Evolutionary conservation across 2,329 filamentous ascomycete genomes (phyloP).

Genomic region (Graphilbum sp.): DNA sequence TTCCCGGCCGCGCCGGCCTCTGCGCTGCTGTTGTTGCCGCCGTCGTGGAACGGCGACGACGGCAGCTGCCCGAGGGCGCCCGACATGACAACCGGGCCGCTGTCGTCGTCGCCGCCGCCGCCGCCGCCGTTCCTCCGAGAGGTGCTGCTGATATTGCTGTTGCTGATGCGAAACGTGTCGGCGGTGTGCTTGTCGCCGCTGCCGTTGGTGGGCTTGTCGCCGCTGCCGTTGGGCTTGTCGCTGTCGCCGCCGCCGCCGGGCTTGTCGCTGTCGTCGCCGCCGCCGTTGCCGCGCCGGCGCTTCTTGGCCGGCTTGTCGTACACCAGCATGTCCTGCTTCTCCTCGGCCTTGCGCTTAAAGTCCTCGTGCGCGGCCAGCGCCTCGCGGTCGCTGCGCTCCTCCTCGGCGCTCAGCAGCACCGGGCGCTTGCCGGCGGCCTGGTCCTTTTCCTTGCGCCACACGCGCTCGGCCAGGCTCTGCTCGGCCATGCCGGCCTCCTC

Average conservation of each 20-base stretch:
- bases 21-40: not conserved
- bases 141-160: conserved; percentile 12
- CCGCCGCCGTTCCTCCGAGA: conserved; percentile 8
- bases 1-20: not conserved
- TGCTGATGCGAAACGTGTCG: conserved; percentile 9
- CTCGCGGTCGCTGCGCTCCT: conserved; percentile 37
- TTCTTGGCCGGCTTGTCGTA: conserved; percentile 29
- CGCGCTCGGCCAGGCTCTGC: conserved; percentile 58
- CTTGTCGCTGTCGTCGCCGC: not conserved
- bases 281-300: conserved; percentile 12
- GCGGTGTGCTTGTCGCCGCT: not conserved
- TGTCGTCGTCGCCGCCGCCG: conserved; percentile 9
- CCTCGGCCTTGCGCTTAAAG: conserved; percentile 41
- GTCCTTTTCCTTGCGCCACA: conserved; percentile 45
- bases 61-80: conserved; percentile 37
- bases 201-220: conserved; percentile 6
- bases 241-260: not conserved
- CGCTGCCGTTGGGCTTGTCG: too few relatives aligned
- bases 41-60: conserved; percentile 13
- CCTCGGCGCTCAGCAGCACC: conserved; percentile 30
- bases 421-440: conserved; percentile 29
- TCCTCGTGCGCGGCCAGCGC: conserved; percentile 38
- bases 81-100: conserved; percentile 34
- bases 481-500: conserved; percentile 63
- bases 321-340: conserved; percentile 39